A percentile compares a stretch with the other conserved stretches of the same genome.
Conservation (phyloP, 164 flowering plant genomes). For the Nelumbo lutea region DNA sequence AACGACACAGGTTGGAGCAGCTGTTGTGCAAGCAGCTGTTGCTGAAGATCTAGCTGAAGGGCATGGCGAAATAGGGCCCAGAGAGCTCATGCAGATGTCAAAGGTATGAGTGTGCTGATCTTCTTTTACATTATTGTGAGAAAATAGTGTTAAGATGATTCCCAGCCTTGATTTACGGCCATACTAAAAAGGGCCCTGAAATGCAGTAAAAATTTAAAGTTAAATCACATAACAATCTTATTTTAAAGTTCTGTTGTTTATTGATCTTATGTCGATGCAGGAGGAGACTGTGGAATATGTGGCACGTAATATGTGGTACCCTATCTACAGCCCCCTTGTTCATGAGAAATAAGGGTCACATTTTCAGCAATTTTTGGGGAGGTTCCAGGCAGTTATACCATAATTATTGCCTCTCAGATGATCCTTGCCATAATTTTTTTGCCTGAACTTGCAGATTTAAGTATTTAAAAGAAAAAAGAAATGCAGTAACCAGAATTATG, state of each 20-base stretch:
- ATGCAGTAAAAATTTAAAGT: neutral
- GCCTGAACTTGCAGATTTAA: too few species aligned
- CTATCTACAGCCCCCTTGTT: conserved; percentile 87
- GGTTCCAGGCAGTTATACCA: neutral
- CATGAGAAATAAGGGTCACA: conserved; percentile 31
- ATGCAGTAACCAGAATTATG: too few species aligned
- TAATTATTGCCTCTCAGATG: too few species aligned
- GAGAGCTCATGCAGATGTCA: conserved; percentile 78
- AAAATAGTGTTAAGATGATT: neutral
- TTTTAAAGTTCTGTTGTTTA: neutral
- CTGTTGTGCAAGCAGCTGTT: conserved; percentile 79
- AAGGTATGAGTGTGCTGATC: conserved; percentile 37
- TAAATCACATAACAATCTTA: neutral
- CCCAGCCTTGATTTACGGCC: neutral
- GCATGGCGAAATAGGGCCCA: conserved; percentile 65
- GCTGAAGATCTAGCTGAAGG: conserved; percentile 86
- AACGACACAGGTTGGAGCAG: conserved; percentile 94
- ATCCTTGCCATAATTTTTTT: too few species aligned
- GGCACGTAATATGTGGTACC: conserved; percentile 83
- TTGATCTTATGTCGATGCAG: conserved; percentile 37
- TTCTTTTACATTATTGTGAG: neutral
- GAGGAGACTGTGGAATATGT: conserved; percentile 69
- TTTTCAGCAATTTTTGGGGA: neutral
- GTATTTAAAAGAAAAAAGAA: too few species aligned
- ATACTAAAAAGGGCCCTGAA: neutral